Conservation (phyloP, 1,284 basidiomycete genomes). For the Leccinum subrobustum region DNA sequence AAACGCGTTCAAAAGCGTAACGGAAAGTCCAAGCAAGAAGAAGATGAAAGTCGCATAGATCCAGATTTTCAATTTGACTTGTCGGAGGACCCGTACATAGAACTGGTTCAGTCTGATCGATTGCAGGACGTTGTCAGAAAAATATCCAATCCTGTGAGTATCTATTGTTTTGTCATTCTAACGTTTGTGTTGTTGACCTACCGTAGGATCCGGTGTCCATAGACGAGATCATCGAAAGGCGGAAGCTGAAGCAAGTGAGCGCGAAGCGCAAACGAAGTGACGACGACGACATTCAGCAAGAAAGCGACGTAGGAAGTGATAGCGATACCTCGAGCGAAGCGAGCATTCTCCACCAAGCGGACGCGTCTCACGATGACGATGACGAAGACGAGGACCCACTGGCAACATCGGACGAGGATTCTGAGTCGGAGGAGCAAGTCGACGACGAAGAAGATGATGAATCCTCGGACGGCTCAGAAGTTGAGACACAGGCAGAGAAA, state of each 20-base stretch:
- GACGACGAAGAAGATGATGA: constrained; percentile 36
- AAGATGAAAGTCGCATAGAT: constrained; percentile 68
- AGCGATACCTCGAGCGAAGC: constrained; percentile 35
- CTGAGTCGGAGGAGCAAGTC: constrained; percentile 16
- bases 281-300: constrained; percentile 38
- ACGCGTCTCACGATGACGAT: constrained; percentile 29
- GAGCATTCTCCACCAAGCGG: constrained; percentile 37
- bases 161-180: not conserved
- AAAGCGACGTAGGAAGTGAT: constrained; percentile 37
- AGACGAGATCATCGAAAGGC: constrained; percentile 86
- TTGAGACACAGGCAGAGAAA: constrained; percentile 39
- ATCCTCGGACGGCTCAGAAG: constrained; percentile 38
- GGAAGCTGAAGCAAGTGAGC: constrained; percentile 44
- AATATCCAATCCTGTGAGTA: constrained; percentile 65
- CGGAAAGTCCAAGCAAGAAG: constrained; percentile 22
- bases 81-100: constrained; percentile 65
- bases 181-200: constrained; percentile 8
- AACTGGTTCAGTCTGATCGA: constrained; percentile 44
- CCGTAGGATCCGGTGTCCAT: constrained; percentile 79
- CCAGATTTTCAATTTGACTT: constrained; percentile 84
- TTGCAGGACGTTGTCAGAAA: constrained; percentile 57
- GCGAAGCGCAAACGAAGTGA: constrained; percentile 60
- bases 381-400: constrained; percentile 42
- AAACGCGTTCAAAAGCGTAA: constrained; percentile 29
- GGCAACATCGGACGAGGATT: constrained; percentile 41